These are phyloP conservation scores for Lolium multiflorum DNA, from an alignment of 176 grass and related monocot genomes.

Conservation along the genomic window DNA sequence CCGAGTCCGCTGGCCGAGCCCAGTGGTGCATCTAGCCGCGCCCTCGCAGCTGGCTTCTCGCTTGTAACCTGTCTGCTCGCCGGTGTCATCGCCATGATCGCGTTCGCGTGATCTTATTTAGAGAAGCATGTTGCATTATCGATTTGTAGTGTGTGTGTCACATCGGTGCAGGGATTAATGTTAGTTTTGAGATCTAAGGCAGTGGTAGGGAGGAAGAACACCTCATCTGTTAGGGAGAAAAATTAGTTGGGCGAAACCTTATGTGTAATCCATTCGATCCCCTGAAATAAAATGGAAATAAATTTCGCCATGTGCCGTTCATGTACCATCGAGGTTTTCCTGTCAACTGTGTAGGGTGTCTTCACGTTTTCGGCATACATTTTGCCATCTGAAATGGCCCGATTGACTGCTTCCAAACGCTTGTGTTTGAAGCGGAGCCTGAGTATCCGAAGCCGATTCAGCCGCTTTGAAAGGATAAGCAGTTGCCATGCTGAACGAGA, in stretches of 20 bases:
- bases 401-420: too few species aligned
- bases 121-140: background rate
- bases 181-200: slow-evolving; percentile 17
- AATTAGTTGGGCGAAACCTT: background rate
- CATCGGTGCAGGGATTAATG: slow-evolving; percentile 23
- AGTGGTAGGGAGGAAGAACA: background rate
- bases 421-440: too few species aligned
- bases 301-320: background rate
- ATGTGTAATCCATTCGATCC: slow-evolving; percentile 24
- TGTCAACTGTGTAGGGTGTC: background rate
- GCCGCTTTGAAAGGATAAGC: too few species aligned
- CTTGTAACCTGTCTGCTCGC: background rate
- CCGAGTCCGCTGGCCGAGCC: slow-evolving; percentile 35
- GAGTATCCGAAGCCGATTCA: too few species aligned
- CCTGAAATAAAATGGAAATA: slow-evolving; percentile 26
- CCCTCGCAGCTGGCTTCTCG: background rate
- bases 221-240: background rate
- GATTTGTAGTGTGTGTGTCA: background rate
- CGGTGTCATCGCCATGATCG: background rate
- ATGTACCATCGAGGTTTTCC: background rate
- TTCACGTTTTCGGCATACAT: background rate
- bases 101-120: slow-evolving; percentile 6
- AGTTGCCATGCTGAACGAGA: too few species aligned
- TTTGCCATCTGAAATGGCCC: background rate
- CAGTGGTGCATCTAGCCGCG: slow-evolving; percentile 14